Evolutionary conservation across 257 asterid genomes (phyloP).

Genomic region (Penstemon barbatus): DNA sequence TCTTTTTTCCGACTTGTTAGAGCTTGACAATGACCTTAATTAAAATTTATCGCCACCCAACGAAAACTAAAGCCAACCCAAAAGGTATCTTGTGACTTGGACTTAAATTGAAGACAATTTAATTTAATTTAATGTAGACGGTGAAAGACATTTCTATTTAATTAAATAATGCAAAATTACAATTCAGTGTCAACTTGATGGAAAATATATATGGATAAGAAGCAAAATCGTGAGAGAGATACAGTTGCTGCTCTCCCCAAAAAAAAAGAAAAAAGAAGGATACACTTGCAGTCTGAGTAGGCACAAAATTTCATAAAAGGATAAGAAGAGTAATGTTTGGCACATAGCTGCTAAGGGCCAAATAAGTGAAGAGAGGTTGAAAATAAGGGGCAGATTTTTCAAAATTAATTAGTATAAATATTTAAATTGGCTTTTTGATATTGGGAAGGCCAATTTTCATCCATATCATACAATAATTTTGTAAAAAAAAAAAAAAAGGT

Average conservation of each 20-base stretch:
- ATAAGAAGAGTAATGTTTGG: background rate
- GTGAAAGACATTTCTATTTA: no score
- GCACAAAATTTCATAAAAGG: background rate
- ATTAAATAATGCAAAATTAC: no score
- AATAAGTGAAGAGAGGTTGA: background rate
- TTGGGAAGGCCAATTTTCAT: background rate
- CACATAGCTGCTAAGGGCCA: background rate
- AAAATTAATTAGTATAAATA: no score
- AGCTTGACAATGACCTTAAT: conserved; percentile 6
- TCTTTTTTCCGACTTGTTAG: background rate
- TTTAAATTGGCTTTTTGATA: background rate
- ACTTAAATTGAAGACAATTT: no score
- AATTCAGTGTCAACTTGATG: no score
- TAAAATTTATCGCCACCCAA: background rate
- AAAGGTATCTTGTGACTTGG: no score
- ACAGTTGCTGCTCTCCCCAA: no score
- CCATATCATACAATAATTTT: no score
- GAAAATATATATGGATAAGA: no score
- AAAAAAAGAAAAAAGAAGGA: background rate
- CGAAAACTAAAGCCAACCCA: no score
- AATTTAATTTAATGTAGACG: no score
- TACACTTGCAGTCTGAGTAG: background rate
- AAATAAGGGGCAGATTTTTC: background rate
- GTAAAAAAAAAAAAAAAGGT: background rate
- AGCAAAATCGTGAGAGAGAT: no score